A percentile compares a stretch with the other conserved stretches of the same genome.
phyloP scores from a whole-genome alignment of 148 eudicot genomes.

The Chenopodium quinoa region DNA sequence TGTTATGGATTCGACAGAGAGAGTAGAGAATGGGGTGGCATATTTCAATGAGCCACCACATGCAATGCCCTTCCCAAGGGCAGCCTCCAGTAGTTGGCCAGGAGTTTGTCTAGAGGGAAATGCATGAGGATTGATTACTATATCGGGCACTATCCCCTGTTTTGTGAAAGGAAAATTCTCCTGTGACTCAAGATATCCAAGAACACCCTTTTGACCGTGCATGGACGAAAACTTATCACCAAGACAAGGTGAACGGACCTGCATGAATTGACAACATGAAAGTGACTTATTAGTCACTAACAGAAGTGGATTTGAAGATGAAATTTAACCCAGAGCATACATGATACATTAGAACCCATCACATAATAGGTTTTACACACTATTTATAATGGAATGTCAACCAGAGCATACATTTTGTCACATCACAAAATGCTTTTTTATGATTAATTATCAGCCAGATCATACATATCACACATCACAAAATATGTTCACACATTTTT shows the following conservation, averaged over 20 bases:
- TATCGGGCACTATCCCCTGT: conserved; percentile 96
- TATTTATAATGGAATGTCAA: too few species aligned
- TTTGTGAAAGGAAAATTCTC: conserved; percentile 89
- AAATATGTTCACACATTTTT: neutral
- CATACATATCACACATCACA: neutral
- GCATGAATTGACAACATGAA: neutral
- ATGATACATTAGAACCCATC: too few species aligned
- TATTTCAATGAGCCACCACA: conserved; percentile 65
- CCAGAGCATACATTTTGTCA: too few species aligned
- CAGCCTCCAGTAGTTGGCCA: conserved; percentile 90
- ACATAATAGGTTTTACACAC: too few species aligned
- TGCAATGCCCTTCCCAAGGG: conserved; percentile 86
- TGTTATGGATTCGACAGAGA: conserved; percentile 74
- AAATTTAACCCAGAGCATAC: neutral
- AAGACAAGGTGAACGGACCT: conserved; percentile 91
- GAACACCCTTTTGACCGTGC: conserved; percentile 98
- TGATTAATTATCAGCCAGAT: too few species aligned
- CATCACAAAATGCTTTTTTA: too few species aligned
- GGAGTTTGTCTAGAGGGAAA: conserved; percentile 97
- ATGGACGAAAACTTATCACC: conserved; percentile 96
- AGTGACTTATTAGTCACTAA: neutral
- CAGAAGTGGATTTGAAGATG: neutral
- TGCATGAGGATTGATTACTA: conserved; percentile 95
- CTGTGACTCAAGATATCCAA: conserved; percentile 80
- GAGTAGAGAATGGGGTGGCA: conserved; percentile 89